phyloP scores from a whole-genome alignment of 495 filamentous ascomycete species.

The Apiosordaria backusii region DNA sequence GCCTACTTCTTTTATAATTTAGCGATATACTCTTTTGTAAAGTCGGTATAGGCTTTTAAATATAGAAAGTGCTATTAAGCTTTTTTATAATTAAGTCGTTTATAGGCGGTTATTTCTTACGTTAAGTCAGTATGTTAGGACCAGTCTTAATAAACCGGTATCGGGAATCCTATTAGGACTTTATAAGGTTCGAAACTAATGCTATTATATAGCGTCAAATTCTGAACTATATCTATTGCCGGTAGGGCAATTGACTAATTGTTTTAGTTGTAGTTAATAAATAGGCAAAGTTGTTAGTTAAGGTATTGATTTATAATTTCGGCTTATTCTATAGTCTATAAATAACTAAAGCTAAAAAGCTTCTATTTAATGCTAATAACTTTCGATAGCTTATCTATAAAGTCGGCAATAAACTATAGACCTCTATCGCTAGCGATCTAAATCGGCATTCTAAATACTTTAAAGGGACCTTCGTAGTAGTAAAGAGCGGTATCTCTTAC shows the following conservation, averaged over 20 bases:
- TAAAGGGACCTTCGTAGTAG: slow-evolving; percentile 5
- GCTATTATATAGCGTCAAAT: not conserved
- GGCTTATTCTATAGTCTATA: not conserved
- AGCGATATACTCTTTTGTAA: not conserved
- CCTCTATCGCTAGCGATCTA: not conserved
- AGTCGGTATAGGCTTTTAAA: not conserved
- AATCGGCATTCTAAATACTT: not conserved
- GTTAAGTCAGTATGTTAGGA: not conserved
- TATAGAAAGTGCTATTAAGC: not conserved
- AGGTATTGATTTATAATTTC: slow-evolving; percentile 2
- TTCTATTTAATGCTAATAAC: no score
- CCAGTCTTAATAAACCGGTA: not conserved
- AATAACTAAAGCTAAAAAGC: no score
- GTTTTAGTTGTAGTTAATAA: not conserved
- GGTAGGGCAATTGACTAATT: not conserved
- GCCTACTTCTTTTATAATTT: not conserved
- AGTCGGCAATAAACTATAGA: not conserved
- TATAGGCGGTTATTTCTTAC: not conserved
- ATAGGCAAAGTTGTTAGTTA: not conserved
- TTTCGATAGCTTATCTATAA: not conserved
- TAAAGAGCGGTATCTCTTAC: not conserved
- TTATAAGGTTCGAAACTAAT: not conserved
- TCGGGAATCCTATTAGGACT: not conserved
- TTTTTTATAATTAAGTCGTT: not conserved
- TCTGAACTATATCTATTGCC: not conserved